Evolutionary conservation across 192 early-diverging fungal genomes (phyloP).

Genomic region (Backusella sp.): DNA sequence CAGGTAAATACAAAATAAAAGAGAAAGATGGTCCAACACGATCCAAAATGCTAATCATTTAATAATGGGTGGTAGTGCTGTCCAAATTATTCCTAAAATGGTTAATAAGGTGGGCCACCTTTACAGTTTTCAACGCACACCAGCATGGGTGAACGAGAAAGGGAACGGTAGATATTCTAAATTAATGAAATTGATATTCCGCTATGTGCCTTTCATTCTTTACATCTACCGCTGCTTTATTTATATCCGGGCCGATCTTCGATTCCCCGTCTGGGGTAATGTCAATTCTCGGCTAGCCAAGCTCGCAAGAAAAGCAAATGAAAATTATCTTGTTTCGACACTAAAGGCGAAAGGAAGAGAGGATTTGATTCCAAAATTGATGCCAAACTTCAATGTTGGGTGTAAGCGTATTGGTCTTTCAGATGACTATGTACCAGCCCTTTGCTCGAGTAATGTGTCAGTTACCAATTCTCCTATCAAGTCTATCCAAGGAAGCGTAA

Average conservation of each 20-base stretch:
- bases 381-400: constrained; percentile 32
- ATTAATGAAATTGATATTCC: constrained; percentile 37
- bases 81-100: constrained; percentile 49
- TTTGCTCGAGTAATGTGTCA: constrained; percentile 24
- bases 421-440: constrained; percentile 8
- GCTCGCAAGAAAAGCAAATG: constrained; percentile 25
- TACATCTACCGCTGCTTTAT: constrained; percentile 9
- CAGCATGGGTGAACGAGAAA: constrained; percentile 43
- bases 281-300: constrained; percentile 33
- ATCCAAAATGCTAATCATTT: too few relatives aligned
- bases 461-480: constrained; percentile 30
- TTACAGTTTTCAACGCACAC: constrained; percentile 50
- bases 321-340: constrained; percentile 30
- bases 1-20: constrained; percentile 28
- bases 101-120: constrained; percentile 36
- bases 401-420: constrained; percentile 41
- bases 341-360: constrained; percentile 22
- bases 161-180: constrained; percentile 26
- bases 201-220: constrained; percentile 35
- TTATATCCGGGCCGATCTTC: not conserved
- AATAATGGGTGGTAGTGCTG: constrained; percentile 30
- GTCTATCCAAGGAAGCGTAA: constrained; percentile 24
- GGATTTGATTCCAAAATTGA: constrained; percentile 30
- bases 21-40: too few relatives aligned
- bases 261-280: constrained; percentile 34